phyloP scores from a whole-genome alignment of 805 yeast genomes.

The Yarrowia bubula region DNA sequence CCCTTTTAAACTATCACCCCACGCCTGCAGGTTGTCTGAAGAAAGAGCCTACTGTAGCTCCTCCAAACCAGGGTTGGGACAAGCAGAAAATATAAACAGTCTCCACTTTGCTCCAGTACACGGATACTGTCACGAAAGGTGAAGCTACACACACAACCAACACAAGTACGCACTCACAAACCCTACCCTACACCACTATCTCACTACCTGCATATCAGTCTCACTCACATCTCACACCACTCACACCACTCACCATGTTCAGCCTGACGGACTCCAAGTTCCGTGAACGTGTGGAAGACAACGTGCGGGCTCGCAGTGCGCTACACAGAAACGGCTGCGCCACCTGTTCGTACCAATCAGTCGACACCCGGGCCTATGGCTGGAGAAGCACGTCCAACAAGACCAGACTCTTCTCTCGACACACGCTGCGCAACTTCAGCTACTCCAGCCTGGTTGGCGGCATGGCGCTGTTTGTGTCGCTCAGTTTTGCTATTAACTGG shows the following conservation, averaged over 20 bases:
- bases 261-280: slow-evolving; percentile 5
- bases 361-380: slow-evolving; percentile 7
- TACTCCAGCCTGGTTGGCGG: background rate
- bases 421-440: background rate
- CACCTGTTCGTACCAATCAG: slow-evolving; percentile 12
- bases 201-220: too few species aligned
- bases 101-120: background rate
- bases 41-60: background rate
- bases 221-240: background rate
- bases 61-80: background rate
- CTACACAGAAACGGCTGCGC: background rate
- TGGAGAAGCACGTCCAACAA: background rate
- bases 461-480: slow-evolving; percentile 20
- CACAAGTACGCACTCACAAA: background rate
- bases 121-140: too few species aligned
- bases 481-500: slow-evolving; percentile 22
- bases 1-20: slow-evolving; percentile 2
- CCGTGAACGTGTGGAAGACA: slow-evolving; percentile 10
- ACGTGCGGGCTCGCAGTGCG: slow-evolving; percentile 11
- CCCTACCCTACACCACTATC: too few species aligned
- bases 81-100: background rate
- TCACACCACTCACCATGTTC: background rate
- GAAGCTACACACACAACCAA: background rate
- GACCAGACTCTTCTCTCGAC: background rate
- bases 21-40: background rate